Conservation (phyloP, 2,329 filamentous ascomycete genomes). For the Aspergillus texensis region DNA sequence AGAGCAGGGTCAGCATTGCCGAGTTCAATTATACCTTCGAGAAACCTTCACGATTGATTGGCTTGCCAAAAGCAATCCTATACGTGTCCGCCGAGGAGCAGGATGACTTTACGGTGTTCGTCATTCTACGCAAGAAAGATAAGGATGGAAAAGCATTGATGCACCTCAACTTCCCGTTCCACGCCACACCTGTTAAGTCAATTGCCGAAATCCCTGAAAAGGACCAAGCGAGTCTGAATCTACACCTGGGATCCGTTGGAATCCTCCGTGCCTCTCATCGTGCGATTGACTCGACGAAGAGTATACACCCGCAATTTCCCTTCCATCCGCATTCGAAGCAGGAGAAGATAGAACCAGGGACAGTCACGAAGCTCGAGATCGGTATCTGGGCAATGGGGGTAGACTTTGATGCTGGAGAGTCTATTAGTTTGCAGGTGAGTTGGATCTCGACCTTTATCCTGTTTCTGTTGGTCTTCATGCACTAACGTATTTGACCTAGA, state of each 20-base stretch:
- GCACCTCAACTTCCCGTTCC: constrained; percentile 49
- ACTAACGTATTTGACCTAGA: constrained; percentile 15
- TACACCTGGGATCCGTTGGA: constrained; percentile 48
- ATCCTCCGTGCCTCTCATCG: constrained; percentile 51
- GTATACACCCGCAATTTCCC: constrained; percentile 36
- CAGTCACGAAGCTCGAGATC: constrained; percentile 51
- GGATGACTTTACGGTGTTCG: constrained; percentile 51
- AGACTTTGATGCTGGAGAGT: constrained; percentile 49
- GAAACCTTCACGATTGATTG: constrained; percentile 45
- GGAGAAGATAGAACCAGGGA: constrained; percentile 45
- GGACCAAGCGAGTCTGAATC: constrained; percentile 43
- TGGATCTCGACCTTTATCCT: background rate
- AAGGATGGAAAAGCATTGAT: constrained; percentile 45
- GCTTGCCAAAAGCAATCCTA: constrained; percentile 50
- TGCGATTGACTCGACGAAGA: constrained; percentile 36
- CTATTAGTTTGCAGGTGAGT: constrained; percentile 26
- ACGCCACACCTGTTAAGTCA: constrained; percentile 33
- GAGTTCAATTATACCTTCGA: constrained; percentile 47
- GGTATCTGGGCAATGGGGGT: constrained; percentile 53
- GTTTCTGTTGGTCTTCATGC: background rate
- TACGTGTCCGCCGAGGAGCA: constrained; percentile 48
- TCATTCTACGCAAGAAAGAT: constrained; percentile 50
- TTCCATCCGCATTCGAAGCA: constrained; percentile 46
- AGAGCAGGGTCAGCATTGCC: constrained; percentile 21
- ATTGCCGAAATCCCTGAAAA: constrained; percentile 33